Base-by-base conservation (phyloP, 2,329 filamentous ascomycete genomes). In the Epichloe sibirici region DNA sequence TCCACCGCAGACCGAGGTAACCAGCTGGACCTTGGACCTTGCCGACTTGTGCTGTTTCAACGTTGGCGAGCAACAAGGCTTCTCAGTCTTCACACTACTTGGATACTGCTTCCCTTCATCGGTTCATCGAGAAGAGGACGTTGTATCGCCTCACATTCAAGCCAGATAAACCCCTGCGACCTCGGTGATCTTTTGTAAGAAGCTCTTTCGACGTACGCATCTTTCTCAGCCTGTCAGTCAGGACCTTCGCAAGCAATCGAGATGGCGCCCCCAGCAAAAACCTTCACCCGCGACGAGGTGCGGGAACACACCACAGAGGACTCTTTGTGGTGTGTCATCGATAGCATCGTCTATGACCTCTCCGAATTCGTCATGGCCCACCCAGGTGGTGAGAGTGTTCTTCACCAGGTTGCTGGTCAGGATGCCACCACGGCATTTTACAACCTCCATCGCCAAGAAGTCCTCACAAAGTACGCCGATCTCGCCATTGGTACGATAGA, bases 361-460 rank as follows among this genome's bases (percentile, higher is more conserved):
- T 84, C 83, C 55, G 88, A 94, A 58, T 95, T 94, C 67, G 69
- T 89, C 59, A 86, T 93, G 64, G 88, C 86, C 23, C 89, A 95
- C 63, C 89, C 89, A 0, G 88, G 88, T 59, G 89, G 88, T 62
- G 82, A 83, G 62, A 82, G 86, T 44, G 88, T 94, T 25, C 79
- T 94, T 39, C 77, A 79, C 51, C 88, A 95, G 69, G 80, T 91
- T 47, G 89, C 86, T 34, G 89, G 89, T 56, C 78, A 81, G 58
- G 89, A 95, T 64, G 88, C 88, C 49, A 95, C 89, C 2, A 72
- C 77, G 38, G 85, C 85, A 53, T 95, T 94, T 70, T 95, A 94
- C 79, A 94, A 94, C 73, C 82, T 95, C 51, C 90, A 95, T 71
- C 77, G 89, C 28, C 88, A 95, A 60, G 89, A 95, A 69, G 87